phyloP scores from a whole-genome alignment of 2,329 filamentous ascomycete species.

The Clarireedia paspali region DNA sequence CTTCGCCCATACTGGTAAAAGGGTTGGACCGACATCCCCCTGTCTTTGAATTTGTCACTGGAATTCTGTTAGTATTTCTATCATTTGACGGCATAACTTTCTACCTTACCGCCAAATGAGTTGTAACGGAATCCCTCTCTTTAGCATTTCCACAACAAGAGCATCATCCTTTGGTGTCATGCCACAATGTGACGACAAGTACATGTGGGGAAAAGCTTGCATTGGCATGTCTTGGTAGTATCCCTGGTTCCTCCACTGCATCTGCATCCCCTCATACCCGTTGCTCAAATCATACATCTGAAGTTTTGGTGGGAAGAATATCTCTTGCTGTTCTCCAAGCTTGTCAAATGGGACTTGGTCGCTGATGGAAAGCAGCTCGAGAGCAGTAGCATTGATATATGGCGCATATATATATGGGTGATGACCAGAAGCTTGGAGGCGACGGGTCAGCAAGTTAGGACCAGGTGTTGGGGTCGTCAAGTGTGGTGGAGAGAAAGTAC shows the following conservation, averaged over 20 bases:
- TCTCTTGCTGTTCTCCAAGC: background rate
- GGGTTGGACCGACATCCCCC: background rate
- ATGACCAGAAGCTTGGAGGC: constrained; percentile 3
- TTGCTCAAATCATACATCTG: constrained; percentile 2
- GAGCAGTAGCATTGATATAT: background rate
- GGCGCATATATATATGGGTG: constrained; percentile 9
- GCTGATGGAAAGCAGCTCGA: background rate
- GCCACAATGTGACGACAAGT: constrained; percentile 1
- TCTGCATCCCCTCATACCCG: background rate
- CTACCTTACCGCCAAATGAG: constrained; percentile 6
- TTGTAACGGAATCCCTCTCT: constrained; percentile 1
- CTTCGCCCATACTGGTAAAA: constrained; percentile 2
- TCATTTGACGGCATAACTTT: background rate
- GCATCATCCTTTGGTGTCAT: constrained; percentile 5
- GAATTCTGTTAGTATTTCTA: background rate
- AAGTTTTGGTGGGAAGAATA: constrained; percentile 5
- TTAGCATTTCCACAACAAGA: background rate
- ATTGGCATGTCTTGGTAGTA: background rate
- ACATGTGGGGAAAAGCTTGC: background rate
- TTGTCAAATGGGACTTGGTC: background rate
- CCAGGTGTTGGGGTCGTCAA: background rate
- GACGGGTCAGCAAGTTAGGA: background rate
- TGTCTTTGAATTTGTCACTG: constrained; percentile 6
- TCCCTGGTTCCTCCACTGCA: constrained; percentile 4
- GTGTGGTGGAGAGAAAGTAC: background rate